Evolutionary conservation across 2,329 filamentous ascomycete genomes (phyloP).

Genomic region (Moelleriella libera): DNA sequence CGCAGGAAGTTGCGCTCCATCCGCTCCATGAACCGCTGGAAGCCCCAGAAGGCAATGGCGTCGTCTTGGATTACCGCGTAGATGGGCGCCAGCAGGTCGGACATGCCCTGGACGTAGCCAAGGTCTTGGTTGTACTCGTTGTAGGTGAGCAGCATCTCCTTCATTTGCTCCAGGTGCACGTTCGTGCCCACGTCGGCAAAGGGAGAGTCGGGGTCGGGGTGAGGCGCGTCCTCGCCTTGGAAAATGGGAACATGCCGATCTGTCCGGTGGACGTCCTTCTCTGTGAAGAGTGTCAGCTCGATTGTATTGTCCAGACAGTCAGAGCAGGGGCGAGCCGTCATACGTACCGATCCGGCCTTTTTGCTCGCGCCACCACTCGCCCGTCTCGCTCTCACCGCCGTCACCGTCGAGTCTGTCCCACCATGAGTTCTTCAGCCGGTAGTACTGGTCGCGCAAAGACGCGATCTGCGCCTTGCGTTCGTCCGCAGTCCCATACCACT

Average conservation of each 20-base stretch:
- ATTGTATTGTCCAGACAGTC: not conserved
- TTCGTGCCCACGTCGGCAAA: constrained; percentile 91
- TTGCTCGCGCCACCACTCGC: constrained; percentile 96
- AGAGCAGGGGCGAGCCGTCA: not conserved
- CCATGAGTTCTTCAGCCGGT: constrained; percentile 86
- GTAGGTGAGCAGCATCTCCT: constrained; percentile 96
- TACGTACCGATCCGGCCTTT: constrained; percentile 76
- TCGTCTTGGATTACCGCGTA: constrained; percentile 98
- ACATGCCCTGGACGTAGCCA: constrained; percentile 98
- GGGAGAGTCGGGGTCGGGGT: constrained; percentile 89
- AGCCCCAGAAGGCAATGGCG: constrained; percentile 91
- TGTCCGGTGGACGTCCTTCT: constrained; percentile 96
- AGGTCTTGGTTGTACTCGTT: constrained; percentile 95
- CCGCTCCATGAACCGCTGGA: constrained; percentile 89
- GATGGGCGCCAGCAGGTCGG: constrained; percentile 84
- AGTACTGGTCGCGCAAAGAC: constrained; percentile 81
- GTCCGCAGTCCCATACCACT: constrained; percentile 81
- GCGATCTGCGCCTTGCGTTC: constrained; percentile 75
- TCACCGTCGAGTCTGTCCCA: constrained; percentile 88
- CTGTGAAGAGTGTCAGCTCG: constrained; percentile 34
- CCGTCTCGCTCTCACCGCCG: constrained; percentile 63
- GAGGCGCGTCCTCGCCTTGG: constrained; percentile 87
- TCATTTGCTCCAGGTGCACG: constrained; percentile 95
- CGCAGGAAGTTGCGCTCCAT: constrained; percentile 97
- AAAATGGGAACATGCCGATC: constrained; percentile 94